phyloP scores from a whole-genome alignment of 2,329 filamentous ascomycete genomes.

The Colletotrichum cereale region DNA sequence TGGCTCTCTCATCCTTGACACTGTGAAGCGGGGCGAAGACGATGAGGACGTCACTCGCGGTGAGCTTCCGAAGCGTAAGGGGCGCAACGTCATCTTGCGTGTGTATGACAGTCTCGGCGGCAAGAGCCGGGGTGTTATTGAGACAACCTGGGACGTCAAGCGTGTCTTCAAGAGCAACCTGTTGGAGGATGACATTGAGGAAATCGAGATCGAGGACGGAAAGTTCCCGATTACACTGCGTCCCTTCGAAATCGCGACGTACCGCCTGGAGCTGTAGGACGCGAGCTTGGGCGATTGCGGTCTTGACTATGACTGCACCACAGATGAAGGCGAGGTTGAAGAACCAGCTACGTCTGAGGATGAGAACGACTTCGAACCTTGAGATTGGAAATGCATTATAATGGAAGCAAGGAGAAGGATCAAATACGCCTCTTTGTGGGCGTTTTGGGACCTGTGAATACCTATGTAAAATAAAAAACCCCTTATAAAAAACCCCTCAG shows the following conservation, averaged over 20 bases:
- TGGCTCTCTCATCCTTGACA: conserved; percentile 82
- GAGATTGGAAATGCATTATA: background rate
- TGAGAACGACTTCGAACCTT: background rate
- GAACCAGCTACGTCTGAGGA: background rate
- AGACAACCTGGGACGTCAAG: conserved; percentile 77
- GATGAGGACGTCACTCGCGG: conserved; percentile 79
- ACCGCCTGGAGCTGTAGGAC: conserved; percentile 69
- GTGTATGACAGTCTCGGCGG: conserved; percentile 93
- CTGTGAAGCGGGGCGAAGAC: conserved; percentile 93
- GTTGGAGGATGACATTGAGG: conserved; percentile 86
- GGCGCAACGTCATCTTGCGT: conserved; percentile 84
- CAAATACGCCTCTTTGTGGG: background rate
- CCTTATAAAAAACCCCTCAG: background rate
- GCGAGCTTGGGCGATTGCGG: conserved; percentile 37
- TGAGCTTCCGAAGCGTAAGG: conserved; percentile 74
- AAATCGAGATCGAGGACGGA: conserved; percentile 64
- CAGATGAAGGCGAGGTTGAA: background rate
- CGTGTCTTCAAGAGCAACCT: conserved; percentile 87
- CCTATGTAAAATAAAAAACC: conserved; percentile 19
- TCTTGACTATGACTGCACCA: conserved; percentile 5
- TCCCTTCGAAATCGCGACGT: conserved; percentile 89
- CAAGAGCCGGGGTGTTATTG: conserved; percentile 77
- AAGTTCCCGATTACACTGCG: conserved; percentile 74
- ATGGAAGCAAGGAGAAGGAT: background rate
- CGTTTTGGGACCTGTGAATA: conserved; percentile 13